Evolutionary conservation across 257 asterid species (phyloP).

Genomic region (Coffea canephora): DNA sequence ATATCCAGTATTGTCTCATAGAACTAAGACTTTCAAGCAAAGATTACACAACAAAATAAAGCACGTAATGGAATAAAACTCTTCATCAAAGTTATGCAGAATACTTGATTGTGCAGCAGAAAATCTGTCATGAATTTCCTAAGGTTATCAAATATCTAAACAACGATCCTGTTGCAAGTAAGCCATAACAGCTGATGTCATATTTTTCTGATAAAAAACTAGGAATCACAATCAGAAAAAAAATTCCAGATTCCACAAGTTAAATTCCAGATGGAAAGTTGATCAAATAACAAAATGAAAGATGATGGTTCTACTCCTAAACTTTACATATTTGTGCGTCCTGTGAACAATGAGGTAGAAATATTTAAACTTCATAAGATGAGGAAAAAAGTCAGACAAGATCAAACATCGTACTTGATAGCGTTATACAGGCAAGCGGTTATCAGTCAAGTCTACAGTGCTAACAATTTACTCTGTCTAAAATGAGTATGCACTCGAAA

Average conservation of each 20-base stretch:
- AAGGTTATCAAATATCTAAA: background rate
- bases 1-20: background rate
- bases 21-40: background rate
- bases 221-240: background rate
- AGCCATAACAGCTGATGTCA: background rate
- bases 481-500: background rate
- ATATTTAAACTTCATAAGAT: background rate
- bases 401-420: background rate
- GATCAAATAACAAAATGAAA: too few relatives aligned
- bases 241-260: background rate
- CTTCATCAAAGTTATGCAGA: background rate
- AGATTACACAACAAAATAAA: background rate
- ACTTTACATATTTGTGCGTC: background rate
- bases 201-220: background rate
- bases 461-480: background rate
- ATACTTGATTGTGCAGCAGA: background rate
- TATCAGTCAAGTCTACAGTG: background rate
- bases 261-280: background rate
- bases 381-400: background rate
- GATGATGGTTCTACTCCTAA: background rate
- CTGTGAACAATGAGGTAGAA: background rate
- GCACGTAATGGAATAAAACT: background rate
- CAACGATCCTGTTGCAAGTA: background rate
- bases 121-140: background rate
- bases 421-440: background rate